Evolutionary conservation across 192 early-diverging fungal species (phyloP).

Genomic region (Linnemannia elongata): DNA sequence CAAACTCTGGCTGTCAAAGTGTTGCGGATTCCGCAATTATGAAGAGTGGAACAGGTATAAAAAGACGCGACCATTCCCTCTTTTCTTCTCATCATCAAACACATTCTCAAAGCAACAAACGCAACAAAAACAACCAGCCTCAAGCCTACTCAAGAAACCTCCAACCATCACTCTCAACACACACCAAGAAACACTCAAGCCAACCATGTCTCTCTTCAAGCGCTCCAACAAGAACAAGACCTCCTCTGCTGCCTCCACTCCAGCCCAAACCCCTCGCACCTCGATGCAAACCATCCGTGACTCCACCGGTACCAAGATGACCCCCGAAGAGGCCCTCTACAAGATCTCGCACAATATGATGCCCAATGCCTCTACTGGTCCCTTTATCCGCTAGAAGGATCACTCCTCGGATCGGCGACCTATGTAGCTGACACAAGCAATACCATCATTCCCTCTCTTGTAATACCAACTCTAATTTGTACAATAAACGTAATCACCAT

Average conservation of each 20-base stretch:
- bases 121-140: neutral
- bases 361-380: neutral
- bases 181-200: neutral
- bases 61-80: neutral
- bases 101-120: neutral
- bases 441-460: neutral
- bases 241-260: constrained; percentile 37
- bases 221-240: constrained; percentile 42
- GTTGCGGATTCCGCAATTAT: neutral
- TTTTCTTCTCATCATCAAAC: neutral
- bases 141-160: neutral
- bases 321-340: constrained; percentile 6
- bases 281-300: constrained; percentile 19
- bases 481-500: neutral
- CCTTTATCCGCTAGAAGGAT: neutral
- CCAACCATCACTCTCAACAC: neutral
- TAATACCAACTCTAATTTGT: neutral
- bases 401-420: neutral
- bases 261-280: constrained; percentile 35
- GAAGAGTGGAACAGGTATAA: neutral
- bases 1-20: neutral
- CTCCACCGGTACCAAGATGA: constrained; percentile 1
- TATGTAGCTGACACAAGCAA: neutral
- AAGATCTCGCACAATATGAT: neutral
- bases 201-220: constrained; percentile 40